phyloP scores from a whole-genome alignment of 768 basidiomycete genomes.

The Cyclocybe cylindracea region DNA sequence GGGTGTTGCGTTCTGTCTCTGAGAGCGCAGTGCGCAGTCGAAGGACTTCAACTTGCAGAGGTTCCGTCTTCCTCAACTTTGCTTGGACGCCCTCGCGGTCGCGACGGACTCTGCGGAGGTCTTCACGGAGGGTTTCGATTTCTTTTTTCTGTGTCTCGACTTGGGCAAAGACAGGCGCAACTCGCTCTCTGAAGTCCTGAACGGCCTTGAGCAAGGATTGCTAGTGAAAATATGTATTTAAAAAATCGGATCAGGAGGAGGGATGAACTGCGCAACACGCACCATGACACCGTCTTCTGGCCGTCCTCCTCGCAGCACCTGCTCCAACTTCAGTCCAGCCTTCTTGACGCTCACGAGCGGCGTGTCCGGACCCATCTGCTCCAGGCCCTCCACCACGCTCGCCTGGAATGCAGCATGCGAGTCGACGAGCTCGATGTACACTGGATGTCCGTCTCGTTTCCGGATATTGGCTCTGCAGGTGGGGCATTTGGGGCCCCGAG shows the following conservation, averaged over 20 bases:
- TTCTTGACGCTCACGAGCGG: slow-evolving; percentile 35
- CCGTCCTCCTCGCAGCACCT: slow-evolving; percentile 24
- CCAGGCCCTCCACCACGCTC: slow-evolving; percentile 31
- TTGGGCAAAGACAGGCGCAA: slow-evolving; percentile 37
- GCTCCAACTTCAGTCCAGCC: slow-evolving; percentile 34
- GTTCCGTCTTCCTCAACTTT: slow-evolving; percentile 17
- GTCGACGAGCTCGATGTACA: slow-evolving; percentile 29
- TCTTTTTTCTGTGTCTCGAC: slow-evolving; percentile 29
- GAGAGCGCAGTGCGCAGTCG: slow-evolving; percentile 13
- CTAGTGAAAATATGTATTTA: background rate
- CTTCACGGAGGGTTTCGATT: slow-evolving; percentile 21
- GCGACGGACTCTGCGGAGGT: slow-evolving; percentile 9
- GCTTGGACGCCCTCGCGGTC: slow-evolving; percentile 13
- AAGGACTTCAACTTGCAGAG: slow-evolving; percentile 21
- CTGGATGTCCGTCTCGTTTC: slow-evolving; percentile 23
- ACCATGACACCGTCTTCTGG: slow-evolving; percentile 28
- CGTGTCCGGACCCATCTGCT: slow-evolving; percentile 32
- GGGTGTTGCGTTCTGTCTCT: slow-evolving; percentile 22
- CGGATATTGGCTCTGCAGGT: slow-evolving; percentile 21
- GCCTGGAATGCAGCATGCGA: slow-evolving; percentile 18
- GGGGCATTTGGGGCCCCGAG: slow-evolving; percentile 21
- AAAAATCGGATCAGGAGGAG: background rate
- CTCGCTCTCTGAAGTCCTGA: slow-evolving; percentile 40
- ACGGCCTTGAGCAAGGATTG: slow-evolving; percentile 39
- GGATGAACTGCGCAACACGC: slow-evolving; percentile 9